Percentiles rank a stretch among this genome's conserved stretches.
These are phyloP conservation scores for Aeminium ludgeri DNA, from an alignment of 495 filamentous ascomycete species.

Conservation along the genomic window DNA sequence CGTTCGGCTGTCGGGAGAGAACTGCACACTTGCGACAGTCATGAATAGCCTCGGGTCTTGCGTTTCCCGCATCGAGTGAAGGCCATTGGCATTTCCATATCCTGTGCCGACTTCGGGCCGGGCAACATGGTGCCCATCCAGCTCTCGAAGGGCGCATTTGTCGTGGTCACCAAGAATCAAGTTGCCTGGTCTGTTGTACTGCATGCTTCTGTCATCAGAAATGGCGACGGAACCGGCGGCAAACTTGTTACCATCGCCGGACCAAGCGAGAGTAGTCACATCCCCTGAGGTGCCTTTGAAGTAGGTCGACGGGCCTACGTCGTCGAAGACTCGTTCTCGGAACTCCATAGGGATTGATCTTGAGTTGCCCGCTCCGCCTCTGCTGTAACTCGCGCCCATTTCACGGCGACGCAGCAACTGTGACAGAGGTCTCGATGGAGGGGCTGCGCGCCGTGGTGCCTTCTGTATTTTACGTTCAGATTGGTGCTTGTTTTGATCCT, in stretches of 20 bases:
- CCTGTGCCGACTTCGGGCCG: constrained; percentile 26
- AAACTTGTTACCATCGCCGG: constrained; percentile 28
- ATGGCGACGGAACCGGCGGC: constrained; percentile 52
- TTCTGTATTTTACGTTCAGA: too few relatives aligned
- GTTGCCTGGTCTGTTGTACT: constrained; percentile 72
- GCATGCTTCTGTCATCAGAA: constrained; percentile 57
- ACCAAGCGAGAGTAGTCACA: constrained; percentile 41
- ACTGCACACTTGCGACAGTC: constrained; percentile 61
- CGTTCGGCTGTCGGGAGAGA: constrained; percentile 36
- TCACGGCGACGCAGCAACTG: constrained; percentile 21
- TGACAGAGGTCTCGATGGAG: constrained; percentile 2
- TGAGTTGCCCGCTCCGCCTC: constrained; percentile 8
- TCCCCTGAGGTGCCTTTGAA: constrained; percentile 35
- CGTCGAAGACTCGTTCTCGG: constrained; percentile 15
- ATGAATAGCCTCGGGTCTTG: constrained; percentile 56
- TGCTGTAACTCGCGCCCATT: constrained; percentile 14
- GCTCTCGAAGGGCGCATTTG: constrained; percentile 38
- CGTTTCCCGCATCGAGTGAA: constrained; percentile 39
- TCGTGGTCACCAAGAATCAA: constrained; percentile 51
- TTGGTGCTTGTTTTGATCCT: too few relatives aligned
- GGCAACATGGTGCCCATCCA: constrained; percentile 53
- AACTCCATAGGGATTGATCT: constrained; percentile 15
- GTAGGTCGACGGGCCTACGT: constrained; percentile 16
- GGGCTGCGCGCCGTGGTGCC: too few relatives aligned
- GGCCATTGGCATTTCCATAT: constrained; percentile 27